Evolutionary conservation across 352 stramenopile species (phyloP), one percentile per base, ranked within the genome.

Genomic region (Globisporangium alternatum): DNA sequence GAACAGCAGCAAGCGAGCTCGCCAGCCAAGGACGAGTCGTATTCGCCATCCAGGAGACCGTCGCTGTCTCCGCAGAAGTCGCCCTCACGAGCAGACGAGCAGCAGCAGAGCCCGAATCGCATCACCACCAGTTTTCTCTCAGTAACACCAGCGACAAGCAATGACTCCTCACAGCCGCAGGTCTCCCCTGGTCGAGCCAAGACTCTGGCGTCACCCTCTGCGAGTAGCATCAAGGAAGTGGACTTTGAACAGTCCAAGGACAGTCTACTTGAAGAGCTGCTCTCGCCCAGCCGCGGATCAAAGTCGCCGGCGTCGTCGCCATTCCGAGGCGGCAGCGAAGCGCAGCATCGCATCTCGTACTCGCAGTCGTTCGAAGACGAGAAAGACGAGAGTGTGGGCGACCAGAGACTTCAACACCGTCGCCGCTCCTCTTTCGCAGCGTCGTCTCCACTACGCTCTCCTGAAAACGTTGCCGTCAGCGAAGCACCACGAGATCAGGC

Each of bases 221-320:
- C 74, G 2, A 71, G 68, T 9, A 81, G 74, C 48, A 82, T 83
- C 47, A 78, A 77, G 5, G 79, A 89, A 48, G 72, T 65, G 13
- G 79, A 88, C 39, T 90, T 89, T 44, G 81, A 90, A 59, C 81
- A 86, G 62, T 81, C 79, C 9, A 90, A 90, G 60, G 79, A 86
- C 65, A 84, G 78, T 64, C 51, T 90, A 3, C 67, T 90, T 5
- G 79, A 90, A 53, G 79, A 90, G 49, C 71, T 90, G 15, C 54
- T 89, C 15, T 66, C 78, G 2, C 68, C 75, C 1, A 66, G 64
- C 7, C 65, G 65, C 17, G 35, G 43, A 13, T 58, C 68, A 7
- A 70, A 70, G 33, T 65, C 61, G 1, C 63, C 64, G 19, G 56
- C 56, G 57, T 53, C 59, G 5, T 61, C 47, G 48, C 45, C 37